Evolutionary conservation across 129 eudicot genomes (phyloP).

Genomic region (Pittosporum tobira): DNA sequence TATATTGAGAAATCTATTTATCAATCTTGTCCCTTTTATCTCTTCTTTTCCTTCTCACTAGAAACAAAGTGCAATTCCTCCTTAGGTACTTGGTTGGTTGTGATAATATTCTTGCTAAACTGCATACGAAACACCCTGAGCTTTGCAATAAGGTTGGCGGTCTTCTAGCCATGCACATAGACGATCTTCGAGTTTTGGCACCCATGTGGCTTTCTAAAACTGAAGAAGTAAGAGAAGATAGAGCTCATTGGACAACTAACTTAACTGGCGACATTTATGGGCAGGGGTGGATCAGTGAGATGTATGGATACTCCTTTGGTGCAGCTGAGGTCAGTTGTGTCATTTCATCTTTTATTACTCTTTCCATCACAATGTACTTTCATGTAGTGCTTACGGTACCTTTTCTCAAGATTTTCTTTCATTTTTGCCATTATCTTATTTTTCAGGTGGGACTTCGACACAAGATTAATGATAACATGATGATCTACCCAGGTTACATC

Average conservation of each 20-base stretch:
- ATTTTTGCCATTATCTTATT: slow-evolving; percentile 4
- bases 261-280: slow-evolving; percentile 89
- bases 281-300: slow-evolving; percentile 96
- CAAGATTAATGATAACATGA: slow-evolving; percentile 82
- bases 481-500: slow-evolving; percentile 93
- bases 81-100: slow-evolving; percentile 89
- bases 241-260: slow-evolving; percentile 92
- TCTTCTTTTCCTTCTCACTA: neutral
- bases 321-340: slow-evolving; percentile 81
- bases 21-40: neutral
- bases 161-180: slow-evolving; percentile 90
- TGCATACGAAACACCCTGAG: slow-evolving; percentile 93
- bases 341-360: neutral
- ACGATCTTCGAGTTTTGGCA: slow-evolving; percentile 92
- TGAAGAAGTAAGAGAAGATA: slow-evolving; percentile 91
- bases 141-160: slow-evolving; percentile 98
- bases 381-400: slow-evolving; percentile 2
- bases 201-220: slow-evolving; percentile 99
- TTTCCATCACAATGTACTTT: neutral
- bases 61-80: neutral
- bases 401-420: neutral
- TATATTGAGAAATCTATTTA: too few relatives aligned
- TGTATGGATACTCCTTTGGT: slow-evolving; percentile 99
- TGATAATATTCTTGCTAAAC: slow-evolving; percentile 71
- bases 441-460: slow-evolving; percentile 96